Evolutionary conservation across 1,284 basidiomycete genomes (phyloP).

Genomic region (Volvariella surrecta): DNA sequence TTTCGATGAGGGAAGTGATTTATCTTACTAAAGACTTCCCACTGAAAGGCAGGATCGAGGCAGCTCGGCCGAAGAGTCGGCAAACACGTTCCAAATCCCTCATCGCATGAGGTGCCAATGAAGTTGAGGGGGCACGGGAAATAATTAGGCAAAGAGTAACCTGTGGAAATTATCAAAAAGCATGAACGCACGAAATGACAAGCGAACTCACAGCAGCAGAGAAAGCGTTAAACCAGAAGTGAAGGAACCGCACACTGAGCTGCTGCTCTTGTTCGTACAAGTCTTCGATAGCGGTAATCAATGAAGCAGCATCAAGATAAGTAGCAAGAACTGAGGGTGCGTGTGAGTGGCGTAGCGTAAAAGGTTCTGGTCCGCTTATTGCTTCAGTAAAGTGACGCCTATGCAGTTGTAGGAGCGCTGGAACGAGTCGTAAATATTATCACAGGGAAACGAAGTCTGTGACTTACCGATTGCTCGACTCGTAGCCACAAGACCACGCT

Average conservation of each 20-base stretch:
- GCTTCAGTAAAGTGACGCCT: conserved; percentile 68
- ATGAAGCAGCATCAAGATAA: conserved; percentile 53
- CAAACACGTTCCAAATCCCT: conserved; percentile 40
- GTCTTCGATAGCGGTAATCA: conserved; percentile 52
- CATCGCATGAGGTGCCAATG: conserved; percentile 43
- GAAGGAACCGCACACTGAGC: conserved; percentile 61
- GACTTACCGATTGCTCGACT: conserved; percentile 59
- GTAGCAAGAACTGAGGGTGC: conserved; percentile 69
- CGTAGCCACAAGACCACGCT: conserved; percentile 56
- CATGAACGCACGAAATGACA: conserved; percentile 2
- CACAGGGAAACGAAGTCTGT: conserved; percentile 3
- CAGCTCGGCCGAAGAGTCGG: conserved; percentile 37
- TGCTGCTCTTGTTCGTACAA: conserved; percentile 53
- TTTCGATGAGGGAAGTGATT: no score
- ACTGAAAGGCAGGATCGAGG: conserved; percentile 35
- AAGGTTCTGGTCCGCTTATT: conserved; percentile 48
- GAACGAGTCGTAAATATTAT: background rate
- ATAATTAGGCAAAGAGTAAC: conserved; percentile 56
- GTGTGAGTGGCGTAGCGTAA: conserved; percentile 56
- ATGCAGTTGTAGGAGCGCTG: conserved; percentile 67
- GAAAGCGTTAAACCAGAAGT: conserved; percentile 73
- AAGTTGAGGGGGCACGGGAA: conserved; percentile 41
- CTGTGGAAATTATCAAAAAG: conserved; percentile 22
- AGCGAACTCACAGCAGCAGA: conserved; percentile 56
- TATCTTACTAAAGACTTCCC: conserved; percentile 38